phyloP scores from a whole-genome alignment of 2,329 filamentous ascomycete genomes.

The Epichloe festucae region DNA sequence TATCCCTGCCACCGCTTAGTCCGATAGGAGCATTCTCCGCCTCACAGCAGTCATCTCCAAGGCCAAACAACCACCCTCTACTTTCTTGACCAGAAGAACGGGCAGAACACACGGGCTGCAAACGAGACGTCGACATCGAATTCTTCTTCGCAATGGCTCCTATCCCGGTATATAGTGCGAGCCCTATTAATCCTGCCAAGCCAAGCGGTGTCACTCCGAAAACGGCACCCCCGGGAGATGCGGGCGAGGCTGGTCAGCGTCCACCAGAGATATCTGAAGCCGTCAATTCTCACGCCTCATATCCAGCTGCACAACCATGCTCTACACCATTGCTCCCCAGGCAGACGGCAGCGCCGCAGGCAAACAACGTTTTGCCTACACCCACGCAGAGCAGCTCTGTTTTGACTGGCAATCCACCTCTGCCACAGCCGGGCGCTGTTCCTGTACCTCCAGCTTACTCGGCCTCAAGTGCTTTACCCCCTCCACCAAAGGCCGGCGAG shows the following conservation, averaged over 20 bases:
- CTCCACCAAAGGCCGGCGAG: conserved; percentile 39
- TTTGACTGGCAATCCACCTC: conserved; percentile 28
- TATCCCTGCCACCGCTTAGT: too few species aligned
- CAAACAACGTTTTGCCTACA: conserved; percentile 27
- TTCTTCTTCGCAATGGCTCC: conserved; percentile 36
- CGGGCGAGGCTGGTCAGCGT: conserved; percentile 1
- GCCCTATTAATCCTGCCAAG: conserved; percentile 46
- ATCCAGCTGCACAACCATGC: conserved; percentile 34
- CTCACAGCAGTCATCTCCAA: not conserved
- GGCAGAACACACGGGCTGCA: not conserved
- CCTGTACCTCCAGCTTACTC: conserved; percentile 26
- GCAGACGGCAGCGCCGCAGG: conserved; percentile 26
- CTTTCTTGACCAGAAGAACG: not conserved
- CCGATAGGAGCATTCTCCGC: too few species aligned
- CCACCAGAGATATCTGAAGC: conserved; percentile 1
- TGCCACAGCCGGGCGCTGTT: conserved; percentile 44
- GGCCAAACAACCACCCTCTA: not conserved
- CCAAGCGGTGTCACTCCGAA: conserved; percentile 34
- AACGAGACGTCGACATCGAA: not conserved
- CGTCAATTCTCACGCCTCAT: conserved; percentile 10
- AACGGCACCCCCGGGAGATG: conserved; percentile 16
- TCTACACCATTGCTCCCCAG: conserved; percentile 30
- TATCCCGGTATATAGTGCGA: conserved; percentile 45
- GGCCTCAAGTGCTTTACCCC: conserved; percentile 22
- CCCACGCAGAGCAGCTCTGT: conserved; percentile 23